Evolutionary conservation across 176 grass and related monocot genomes (phyloP).

Genomic region (Areca catechu): DNA sequence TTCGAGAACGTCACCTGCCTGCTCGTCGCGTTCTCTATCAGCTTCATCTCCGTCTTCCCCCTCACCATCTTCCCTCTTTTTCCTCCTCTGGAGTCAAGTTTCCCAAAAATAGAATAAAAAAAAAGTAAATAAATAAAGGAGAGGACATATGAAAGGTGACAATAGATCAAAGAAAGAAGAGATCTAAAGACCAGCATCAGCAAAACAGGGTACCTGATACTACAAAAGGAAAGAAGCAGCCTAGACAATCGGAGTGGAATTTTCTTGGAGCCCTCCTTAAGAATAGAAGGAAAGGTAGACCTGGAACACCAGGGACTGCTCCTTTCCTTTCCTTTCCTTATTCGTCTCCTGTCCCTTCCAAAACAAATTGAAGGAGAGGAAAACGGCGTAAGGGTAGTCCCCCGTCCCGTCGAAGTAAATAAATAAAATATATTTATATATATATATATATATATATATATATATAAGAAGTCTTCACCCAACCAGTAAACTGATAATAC

Average conservation of each 20-base stretch:
- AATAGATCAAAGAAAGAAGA: no score
- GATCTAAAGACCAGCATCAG: no score
- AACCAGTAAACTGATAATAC: no score
- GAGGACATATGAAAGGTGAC: no score
- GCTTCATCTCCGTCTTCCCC: constrained; percentile 70
- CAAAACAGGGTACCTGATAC: no score
- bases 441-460: no score
- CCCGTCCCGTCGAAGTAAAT: neutral
- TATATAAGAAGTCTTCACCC: no score
- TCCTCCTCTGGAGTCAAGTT: no score
- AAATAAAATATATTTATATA: neutral
- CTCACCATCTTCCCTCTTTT: constrained; percentile 38
- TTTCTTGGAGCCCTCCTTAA: no score
- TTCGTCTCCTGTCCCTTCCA: neutral
- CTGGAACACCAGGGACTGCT: neutral
- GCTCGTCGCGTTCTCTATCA: constrained; percentile 69
- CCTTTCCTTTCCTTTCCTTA: neutral
- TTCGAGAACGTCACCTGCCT: constrained; percentile 96
- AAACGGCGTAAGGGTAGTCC: neutral
- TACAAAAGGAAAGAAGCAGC: neutral
- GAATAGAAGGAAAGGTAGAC: neutral
- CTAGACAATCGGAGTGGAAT: no score
- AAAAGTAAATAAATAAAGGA: no score
- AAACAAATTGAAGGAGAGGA: neutral
- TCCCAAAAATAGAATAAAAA: no score